These are phyloP conservation scores for Musa beccarii DNA, from an alignment of 176 grass and related monocot species.

Conservation along the genomic window DNA sequence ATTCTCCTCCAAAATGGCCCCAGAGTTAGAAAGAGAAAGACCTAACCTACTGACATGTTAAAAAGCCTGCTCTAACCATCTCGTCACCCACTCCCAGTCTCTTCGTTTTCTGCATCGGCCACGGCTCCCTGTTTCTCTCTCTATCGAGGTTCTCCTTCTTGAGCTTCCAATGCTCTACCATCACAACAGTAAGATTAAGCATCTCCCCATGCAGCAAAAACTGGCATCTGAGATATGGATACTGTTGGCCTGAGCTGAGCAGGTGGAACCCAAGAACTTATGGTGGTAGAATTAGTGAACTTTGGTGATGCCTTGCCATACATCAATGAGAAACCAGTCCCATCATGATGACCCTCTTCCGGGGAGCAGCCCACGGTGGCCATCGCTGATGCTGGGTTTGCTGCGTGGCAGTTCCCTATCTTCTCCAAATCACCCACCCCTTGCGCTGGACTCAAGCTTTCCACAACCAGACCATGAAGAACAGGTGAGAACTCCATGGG, in stretches of 20 bases:
- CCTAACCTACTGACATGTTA: background rate
- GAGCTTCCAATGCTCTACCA: background rate
- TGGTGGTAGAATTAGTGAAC: background rate
- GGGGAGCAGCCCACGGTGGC: background rate
- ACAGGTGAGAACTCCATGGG: background rate
- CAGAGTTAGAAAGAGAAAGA: background rate
- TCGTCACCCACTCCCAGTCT: too few relatives aligned
- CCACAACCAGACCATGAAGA: background rate
- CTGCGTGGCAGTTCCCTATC: background rate
- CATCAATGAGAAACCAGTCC: background rate
- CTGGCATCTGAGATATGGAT: conserved; percentile 37
- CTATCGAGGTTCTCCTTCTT: too few relatives aligned
- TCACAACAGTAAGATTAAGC: conserved; percentile 11
- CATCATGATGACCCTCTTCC: background rate
- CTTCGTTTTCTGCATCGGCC: too few relatives aligned
- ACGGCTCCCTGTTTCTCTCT: too few relatives aligned
- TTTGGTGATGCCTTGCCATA: background rate
- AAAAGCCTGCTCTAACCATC: background rate
- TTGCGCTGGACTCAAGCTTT: background rate
- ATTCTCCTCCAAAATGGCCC: conserved; percentile 16
- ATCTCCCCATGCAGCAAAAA: conserved; percentile 72
- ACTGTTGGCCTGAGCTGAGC: conserved; percentile 22
- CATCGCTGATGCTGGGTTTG: background rate
- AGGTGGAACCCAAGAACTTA: conserved; percentile 37
- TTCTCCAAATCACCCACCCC: background rate